Percentiles rank a stretch among this genome's conserved stretches.
phyloP scores from a whole-genome alignment of 257 asterid species.

The Anisodus tanguticus region DNA sequence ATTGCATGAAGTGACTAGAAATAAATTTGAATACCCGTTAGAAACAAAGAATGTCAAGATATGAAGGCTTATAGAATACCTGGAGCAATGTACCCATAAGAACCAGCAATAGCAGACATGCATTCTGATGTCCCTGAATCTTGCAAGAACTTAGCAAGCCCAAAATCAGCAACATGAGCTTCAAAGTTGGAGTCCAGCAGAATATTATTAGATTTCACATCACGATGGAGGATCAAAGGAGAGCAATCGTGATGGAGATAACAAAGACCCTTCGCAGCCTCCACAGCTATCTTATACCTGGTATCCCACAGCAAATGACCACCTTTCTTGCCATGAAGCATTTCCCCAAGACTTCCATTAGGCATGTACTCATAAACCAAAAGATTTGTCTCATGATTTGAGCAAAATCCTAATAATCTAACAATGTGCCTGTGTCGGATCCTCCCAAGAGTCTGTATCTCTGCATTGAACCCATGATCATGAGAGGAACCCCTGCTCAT shows the following conservation, averaged over 20 bases:
- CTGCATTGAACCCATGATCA: constrained; percentile 96
- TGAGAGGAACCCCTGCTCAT: constrained; percentile 92
- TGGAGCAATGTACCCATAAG: constrained; percentile 97
- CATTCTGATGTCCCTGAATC: constrained; percentile 93
- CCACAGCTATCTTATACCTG: constrained; percentile 80
- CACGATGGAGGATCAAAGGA: constrained; percentile 90
- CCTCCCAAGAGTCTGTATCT: constrained; percentile 93
- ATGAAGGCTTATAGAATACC: constrained; percentile 48
- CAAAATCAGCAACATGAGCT: constrained; percentile 99
- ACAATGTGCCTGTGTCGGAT: constrained; percentile 95
- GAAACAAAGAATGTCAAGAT: neutral
- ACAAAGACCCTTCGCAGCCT: constrained; percentile 96
- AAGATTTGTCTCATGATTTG: constrained; percentile 88
- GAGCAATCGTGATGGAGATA: constrained; percentile 98
- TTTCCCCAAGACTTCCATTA: constrained; percentile 93
- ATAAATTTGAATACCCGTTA: neutral
- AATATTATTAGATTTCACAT: constrained; percentile 90
- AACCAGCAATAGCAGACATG: constrained; percentile 99
- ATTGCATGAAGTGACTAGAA: neutral
- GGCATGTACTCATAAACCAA: constrained; percentile 96
- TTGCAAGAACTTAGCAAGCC: constrained; percentile 96
- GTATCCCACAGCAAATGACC: constrained; percentile 97
- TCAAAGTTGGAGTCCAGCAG: constrained; percentile 79
- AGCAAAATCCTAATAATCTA: constrained; percentile 82
- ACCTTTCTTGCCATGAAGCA: constrained; percentile 94